These are phyloP conservation scores for Lichtheimia corymbifera DNA, from an alignment of 371 early-diverging fungal species.

Conservation along the genomic window DNA sequence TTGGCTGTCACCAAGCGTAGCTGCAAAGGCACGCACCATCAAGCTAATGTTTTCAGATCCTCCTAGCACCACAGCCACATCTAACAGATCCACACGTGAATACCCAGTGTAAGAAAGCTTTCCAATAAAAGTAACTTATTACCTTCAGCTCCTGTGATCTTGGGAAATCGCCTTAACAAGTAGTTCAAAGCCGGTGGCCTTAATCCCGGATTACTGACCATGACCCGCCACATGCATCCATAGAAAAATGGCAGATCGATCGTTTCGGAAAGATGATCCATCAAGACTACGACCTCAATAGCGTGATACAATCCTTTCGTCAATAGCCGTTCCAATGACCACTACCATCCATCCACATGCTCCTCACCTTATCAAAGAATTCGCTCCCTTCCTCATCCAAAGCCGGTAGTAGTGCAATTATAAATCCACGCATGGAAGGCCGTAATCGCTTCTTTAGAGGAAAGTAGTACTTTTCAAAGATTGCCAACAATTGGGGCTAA, in stretches of 20 bases:
- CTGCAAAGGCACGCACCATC: constrained; percentile 78
- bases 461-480: constrained; percentile 77
- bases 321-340: background rate
- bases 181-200: constrained; percentile 80
- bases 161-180: constrained; percentile 73
- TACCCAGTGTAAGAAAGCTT: background rate
- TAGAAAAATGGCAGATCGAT: constrained; percentile 79
- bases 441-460: constrained; percentile 71
- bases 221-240: constrained; percentile 77
- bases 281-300: constrained; percentile 61
- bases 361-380: constrained; percentile 66
- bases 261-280: constrained; percentile 67
- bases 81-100: constrained; percentile 23
- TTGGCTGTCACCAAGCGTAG: constrained; percentile 70
- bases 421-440: constrained; percentile 78
- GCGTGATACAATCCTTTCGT: background rate
- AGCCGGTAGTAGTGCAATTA: constrained; percentile 83
- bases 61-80: constrained; percentile 71
- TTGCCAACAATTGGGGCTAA: constrained; percentile 76
- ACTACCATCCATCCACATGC: background rate
- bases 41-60: constrained; percentile 62
- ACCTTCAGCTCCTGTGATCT: constrained; percentile 68
- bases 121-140: background rate
- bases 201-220: constrained; percentile 70
- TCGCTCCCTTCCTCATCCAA: constrained; percentile 93